Evolutionary conservation across 208 protist species (phyloP).

Genomic region (Acanthamoeba healyi): DNA sequence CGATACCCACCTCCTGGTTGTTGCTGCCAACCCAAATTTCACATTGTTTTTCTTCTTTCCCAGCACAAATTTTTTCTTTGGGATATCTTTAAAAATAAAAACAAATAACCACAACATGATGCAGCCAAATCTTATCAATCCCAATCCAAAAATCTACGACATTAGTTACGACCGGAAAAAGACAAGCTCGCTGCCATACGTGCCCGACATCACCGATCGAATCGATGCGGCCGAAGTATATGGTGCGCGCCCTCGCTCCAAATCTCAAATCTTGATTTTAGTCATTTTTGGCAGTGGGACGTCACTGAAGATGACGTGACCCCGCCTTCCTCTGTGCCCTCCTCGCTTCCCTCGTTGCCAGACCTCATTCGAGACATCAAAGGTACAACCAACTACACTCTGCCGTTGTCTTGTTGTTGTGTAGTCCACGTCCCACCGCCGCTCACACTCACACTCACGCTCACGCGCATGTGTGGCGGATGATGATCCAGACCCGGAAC

Average conservation of each 20-base stretch:
- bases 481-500: constrained; percentile 89
- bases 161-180: background rate
- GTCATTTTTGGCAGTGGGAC: too few species aligned
- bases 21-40: too few species aligned
- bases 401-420: background rate
- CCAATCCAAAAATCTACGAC: constrained; percentile 25
- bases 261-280: background rate
- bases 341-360: background rate
- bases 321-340: too few species aligned
- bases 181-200: background rate
- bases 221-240: constrained; percentile 34
- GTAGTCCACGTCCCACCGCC: background rate
- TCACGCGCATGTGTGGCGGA: background rate
- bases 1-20: too few species aligned
- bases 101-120: constrained; percentile 7
- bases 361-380: constrained; percentile 64
- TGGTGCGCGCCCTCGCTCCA: background rate
- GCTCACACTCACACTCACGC: background rate
- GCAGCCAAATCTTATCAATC: constrained; percentile 62
- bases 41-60: too few species aligned
- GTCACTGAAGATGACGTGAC: too few species aligned
- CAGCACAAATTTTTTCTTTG: too few species aligned
- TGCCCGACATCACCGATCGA: background rate
- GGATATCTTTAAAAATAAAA: too few species aligned
- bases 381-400: background rate